Base-by-base conservation (phyloP, 2,329 filamentous ascomycete species). In the Blastomyces emzantsi region DNA sequence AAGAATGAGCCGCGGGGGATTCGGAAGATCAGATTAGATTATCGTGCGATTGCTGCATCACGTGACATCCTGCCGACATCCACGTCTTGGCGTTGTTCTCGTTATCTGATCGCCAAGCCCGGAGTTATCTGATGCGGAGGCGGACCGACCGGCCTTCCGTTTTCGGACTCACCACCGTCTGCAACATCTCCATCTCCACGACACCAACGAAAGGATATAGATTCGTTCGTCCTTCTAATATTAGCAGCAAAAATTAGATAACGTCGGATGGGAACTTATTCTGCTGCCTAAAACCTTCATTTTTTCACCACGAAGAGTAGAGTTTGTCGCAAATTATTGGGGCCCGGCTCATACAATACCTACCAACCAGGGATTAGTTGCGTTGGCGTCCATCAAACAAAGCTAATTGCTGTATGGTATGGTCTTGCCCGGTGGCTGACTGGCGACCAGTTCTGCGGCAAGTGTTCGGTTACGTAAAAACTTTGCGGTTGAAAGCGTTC, bases 11-110 rank as follows among this genome's bases (percentile, higher is more conserved):
- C 28, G 36, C 19, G 47, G 60, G 33, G 47, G 45, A 28, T 62
- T 63, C 66, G 65, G 65, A 65, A 51, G 67, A 68, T 68, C 67
- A 66, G 67, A 68, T 68, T 67, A 68, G 67, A 68, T 68, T 68
- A 68, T 68, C 66, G 67, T 66, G 64, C 67, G 64, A 67, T 65
- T 4, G 33, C 7, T 33, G 4, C 33, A 55, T 64, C 65, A 67
- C 65, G 66, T 67, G 66, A 9, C 3, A 1, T n/a, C 25, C 7
- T 28, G 19, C 39, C 62, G 62, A 61, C 56, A 45, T 63, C 63
- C 33, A 8, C 7, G 3, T 61, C 52, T 45, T 15, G 39, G 15
- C 39, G 17, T 43, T 41, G 39, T 39, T 64, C 47, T 58, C 41
- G 45, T 57, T 65, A 66, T 65, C 64, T 66, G 64, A 65, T 62